Percentiles rank a stretch among this genome's conserved stretches.
Evolutionary conservation across 495 filamentous ascomycete species (phyloP).

Genomic region (Annulohypoxylon moriforme): DNA sequence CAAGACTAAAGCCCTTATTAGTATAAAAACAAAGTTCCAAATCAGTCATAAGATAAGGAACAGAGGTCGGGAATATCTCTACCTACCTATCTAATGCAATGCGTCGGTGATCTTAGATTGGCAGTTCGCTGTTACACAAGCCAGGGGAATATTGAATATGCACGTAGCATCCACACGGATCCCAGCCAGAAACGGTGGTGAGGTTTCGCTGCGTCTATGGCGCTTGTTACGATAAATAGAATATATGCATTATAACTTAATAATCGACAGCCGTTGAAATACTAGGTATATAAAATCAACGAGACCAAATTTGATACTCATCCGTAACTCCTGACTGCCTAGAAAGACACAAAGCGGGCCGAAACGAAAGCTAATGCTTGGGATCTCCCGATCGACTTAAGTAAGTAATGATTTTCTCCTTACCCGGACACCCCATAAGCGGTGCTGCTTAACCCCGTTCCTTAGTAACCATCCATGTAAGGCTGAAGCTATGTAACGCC

Average conservation of each 20-base stretch:
- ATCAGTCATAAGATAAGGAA: slow-evolving; percentile 1
- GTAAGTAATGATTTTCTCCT: slow-evolving; percentile 27
- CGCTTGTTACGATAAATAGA: slow-evolving; percentile 28
- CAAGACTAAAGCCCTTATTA: neutral
- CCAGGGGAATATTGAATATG: slow-evolving; percentile 4
- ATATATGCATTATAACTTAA: neutral
- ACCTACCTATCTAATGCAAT: slow-evolving; percentile 1
- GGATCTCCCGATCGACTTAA: slow-evolving; percentile 6
- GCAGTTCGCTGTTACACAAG: slow-evolving; percentile 24
- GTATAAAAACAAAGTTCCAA: slow-evolving; percentile 6
- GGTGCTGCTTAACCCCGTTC: slow-evolving; percentile 7
- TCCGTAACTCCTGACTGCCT: slow-evolving; percentile 2
- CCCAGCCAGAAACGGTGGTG: slow-evolving; percentile 14
- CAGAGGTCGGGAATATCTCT: slow-evolving; percentile 6
- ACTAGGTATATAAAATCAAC: neutral
- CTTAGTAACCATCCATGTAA: slow-evolving; percentile 12
- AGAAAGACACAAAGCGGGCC: slow-evolving; percentile 27
- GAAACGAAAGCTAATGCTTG: slow-evolving; percentile 22
- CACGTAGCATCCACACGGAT: slow-evolving; percentile 14
- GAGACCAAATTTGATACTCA: slow-evolving; percentile 13
- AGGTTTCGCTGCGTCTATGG: slow-evolving; percentile 17
- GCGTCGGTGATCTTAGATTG: slow-evolving; percentile 37
- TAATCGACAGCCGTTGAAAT: too few relatives aligned
- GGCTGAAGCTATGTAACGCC: slow-evolving; percentile 33
- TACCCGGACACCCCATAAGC: slow-evolving; percentile 2